phyloP scores from a whole-genome alignment of 1,284 basidiomycete genomes.

The Pseudozyma sp. region DNA sequence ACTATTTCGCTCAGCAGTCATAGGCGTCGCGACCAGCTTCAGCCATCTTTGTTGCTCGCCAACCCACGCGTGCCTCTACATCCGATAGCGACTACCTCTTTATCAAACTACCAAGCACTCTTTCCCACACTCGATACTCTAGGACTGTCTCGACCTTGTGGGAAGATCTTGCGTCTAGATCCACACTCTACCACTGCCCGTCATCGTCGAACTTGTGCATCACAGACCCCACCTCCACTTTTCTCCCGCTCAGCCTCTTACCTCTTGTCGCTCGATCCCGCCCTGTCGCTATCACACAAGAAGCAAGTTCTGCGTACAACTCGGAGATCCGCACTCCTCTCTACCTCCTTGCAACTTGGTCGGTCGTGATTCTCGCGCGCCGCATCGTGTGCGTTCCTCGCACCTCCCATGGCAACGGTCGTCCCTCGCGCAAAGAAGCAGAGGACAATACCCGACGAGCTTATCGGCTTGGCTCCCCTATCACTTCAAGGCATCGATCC shows the following conservation, averaged over 20 bases:
- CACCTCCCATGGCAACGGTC: constrained; percentile 45
- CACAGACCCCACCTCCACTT: constrained; percentile 33
- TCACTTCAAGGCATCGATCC: constrained; percentile 23
- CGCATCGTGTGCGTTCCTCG: not conserved
- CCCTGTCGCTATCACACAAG: not conserved
- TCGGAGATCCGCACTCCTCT: not conserved
- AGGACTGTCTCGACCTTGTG: too few species aligned
- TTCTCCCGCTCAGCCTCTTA: not conserved
- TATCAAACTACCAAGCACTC: too few species aligned
- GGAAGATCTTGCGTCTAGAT: not conserved
- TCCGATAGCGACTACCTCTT: too few species aligned
- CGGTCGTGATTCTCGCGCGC: not conserved
- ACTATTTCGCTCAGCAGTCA: too few species aligned
- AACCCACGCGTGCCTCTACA: constrained; percentile 11
- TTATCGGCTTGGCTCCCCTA: constrained; percentile 24
- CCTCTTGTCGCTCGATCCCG: not conserved
- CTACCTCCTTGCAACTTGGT: not conserved
- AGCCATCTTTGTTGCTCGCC: constrained; percentile 1
- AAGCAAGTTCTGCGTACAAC: not conserved
- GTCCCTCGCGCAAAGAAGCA: constrained; percentile 56
- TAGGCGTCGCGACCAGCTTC: not conserved
- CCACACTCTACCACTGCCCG: not conserved
- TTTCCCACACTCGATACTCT: too few species aligned
- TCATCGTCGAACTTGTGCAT: not conserved
- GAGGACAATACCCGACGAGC: constrained; percentile 45